Evolutionary conservation across 2,329 filamentous ascomycete species (phyloP), one percentile per base, ranked within the genome.

Genomic region (Colletotrichum plurivorum): DNA sequence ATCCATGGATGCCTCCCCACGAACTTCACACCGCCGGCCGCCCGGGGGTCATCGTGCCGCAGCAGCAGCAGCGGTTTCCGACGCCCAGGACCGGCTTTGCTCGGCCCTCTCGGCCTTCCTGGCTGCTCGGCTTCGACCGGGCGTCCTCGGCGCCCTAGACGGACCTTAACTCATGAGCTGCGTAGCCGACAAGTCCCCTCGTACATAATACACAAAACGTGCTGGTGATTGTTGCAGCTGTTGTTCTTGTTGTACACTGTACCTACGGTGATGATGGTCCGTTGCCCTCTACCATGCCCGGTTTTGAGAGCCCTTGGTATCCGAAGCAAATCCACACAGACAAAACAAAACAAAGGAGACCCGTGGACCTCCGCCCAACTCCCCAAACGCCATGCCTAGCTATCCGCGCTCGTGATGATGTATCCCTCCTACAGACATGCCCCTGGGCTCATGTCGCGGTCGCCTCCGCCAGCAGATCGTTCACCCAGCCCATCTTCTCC

Each of bases 401-500:
- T 36, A 39, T 18, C 25, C 39, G 18, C 6, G 3, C 53, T 41
- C 52, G 39, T 31, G 10, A 52, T 39, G 39, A n/a, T 31, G 25
- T 48, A 20, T 22, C 31, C 31, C 31, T 27, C 3, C 41, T 16
- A 5, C 15, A 18, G 4, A 36, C 27, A 6, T 25, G 5, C 52
- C 48, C 31, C 31, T 18, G 25, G 16, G 16, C 27, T 70, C 64
- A 67, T 25, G 53, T 48, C 22, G 54, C 51, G 27, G 54, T 63
- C 27, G 54, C 20, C 20, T 61, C 56, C 41, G 60, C 56, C 51
- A 82, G 55, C 67, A 88, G 73, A 74, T 89, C 87, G 8, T 81
- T 83, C 2, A 87, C 85, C 84, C 85, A 89, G 2, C 87, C 88
- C 84, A 90, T 82, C 36, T 73, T 78, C 70, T 87, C 85, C 60